A percentile compares a stretch with the other conserved stretches of the same genome.
Conservation (phyloP, 1,284 basidiomycete genomes). For the Mrakiaceae sp. region DNA sequence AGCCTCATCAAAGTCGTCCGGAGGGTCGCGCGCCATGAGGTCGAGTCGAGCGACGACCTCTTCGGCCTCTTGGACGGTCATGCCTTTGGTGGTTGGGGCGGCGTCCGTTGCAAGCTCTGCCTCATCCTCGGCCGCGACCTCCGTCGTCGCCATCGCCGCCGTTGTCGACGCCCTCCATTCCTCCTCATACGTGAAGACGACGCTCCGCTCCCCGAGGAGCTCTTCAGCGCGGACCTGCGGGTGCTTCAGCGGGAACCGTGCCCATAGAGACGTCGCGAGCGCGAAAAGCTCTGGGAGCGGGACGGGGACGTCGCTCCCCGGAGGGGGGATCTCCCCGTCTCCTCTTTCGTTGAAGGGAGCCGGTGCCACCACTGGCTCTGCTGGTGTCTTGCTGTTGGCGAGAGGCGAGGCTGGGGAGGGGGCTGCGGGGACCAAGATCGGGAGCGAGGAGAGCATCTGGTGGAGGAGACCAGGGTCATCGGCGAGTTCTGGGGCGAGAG, state of each 20-base stretch:
- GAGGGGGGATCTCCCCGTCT: neutral
- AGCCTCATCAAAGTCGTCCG: too few species aligned
- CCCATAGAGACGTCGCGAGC: conserved; percentile 28
- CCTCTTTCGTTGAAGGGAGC: too few species aligned
- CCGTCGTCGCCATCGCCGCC: too few species aligned
- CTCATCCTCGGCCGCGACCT: too few species aligned
- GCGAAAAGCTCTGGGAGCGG: conserved; percentile 16
- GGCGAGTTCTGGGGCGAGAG: conserved; percentile 24
- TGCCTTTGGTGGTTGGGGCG: too few species aligned
- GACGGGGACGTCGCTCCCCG: neutral
- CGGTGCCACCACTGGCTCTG: too few species aligned
- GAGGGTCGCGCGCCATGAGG: too few species aligned
- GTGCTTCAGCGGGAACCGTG: conserved; percentile 28
- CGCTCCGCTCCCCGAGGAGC: conserved; percentile 30
- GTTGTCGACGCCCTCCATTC: neutral
- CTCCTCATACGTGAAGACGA: conserved; percentile 28
- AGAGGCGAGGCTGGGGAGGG: neutral
- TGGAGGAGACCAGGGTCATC: conserved; percentile 45
- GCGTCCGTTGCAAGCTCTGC: too few species aligned
- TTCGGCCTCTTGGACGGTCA: too few species aligned
- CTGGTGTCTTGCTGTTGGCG: neutral
- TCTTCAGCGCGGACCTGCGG: conserved; percentile 26
- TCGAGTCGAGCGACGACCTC: too few species aligned
- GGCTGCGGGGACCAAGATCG: conserved; percentile 43
- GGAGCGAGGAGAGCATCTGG: conserved; percentile 60